Percentiles rank a stretch among this genome's conserved stretches.
Evolutionary conservation across 2,329 filamentous ascomycete species (phyloP).

Genomic region (Alternaria triticina): DNA sequence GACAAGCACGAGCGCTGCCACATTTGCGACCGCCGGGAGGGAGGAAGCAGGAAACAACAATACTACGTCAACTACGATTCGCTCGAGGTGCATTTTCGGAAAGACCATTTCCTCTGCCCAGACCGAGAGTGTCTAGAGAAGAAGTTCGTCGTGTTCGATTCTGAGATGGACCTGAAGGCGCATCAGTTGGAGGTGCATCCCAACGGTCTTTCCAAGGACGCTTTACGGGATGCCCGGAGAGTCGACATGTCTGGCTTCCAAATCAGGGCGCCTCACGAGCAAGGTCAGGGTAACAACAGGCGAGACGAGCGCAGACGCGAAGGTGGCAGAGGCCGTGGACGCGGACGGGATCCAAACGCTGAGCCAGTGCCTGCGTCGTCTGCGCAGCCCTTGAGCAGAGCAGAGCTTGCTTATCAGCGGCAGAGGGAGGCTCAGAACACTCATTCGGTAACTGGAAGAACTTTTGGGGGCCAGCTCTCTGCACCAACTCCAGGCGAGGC

Average conservation of each 20-base stretch:
- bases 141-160: slow-evolving; percentile 96
- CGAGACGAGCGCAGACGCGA: slow-evolving; percentile 46
- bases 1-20: slow-evolving; percentile 95
- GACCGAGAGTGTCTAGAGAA: slow-evolving; percentile 92
- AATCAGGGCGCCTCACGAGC: slow-evolving; percentile 73
- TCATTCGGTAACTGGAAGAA: slow-evolving; percentile 78
- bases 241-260: slow-evolving; percentile 91
- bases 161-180: slow-evolving; percentile 91
- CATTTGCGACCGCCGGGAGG: slow-evolving; percentile 77
- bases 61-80: slow-evolving; percentile 91
- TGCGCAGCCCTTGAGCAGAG: slow-evolving; percentile 79
- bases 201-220: slow-evolving; percentile 79
- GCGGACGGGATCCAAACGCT: slow-evolving; percentile 85
- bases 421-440: slow-evolving; percentile 90
- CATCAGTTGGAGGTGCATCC: slow-evolving; percentile 88
- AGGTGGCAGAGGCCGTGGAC: slow-evolving; percentile 61
- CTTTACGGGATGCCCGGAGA: slow-evolving; percentile 78
- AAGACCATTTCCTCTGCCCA: slow-evolving; percentile 83
- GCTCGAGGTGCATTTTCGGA: slow-evolving; percentile 83
- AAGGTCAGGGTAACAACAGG: slow-evolving; percentile 52
- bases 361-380: slow-evolving; percentile 79
- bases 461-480: slow-evolving; percentile 86
- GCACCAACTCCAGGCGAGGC: slow-evolving; percentile 52
- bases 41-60: slow-evolving; percentile 70
- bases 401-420: slow-evolving; percentile 89